Base-by-base conservation (phyloP, 139 green algal species). In the Volvox reticuliferus region DNA sequence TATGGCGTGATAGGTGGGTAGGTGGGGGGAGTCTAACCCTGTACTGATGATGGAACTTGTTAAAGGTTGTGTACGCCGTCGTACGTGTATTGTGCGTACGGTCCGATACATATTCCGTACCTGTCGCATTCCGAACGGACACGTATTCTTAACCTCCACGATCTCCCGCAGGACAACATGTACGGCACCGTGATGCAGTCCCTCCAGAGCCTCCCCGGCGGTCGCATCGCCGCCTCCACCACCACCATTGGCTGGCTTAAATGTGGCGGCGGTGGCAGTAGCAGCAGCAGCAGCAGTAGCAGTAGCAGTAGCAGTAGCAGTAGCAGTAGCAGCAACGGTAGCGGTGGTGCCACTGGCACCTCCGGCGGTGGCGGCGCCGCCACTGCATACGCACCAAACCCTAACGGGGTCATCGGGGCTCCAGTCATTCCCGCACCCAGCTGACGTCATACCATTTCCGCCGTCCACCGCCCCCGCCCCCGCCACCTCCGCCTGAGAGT, bases 131-230 rank as follows among this genome's bases (percentile, higher is more conserved):
- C 33, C 88, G 65, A 97, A 98, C 26, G 96, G 96, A 32, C 92
- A 97, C 2, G 92, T 91, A 86, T 96, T 98, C 91, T 98, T 98
- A 26, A 98, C 93, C 75, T 98, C 96, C 28, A 98, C 96, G 50
- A 95, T 93, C 92, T 97, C 94, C 24, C 93, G 83, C 55, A 94
- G 21, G 71, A 90, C 21, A 18, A 30, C 71, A 26, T 82, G 44
- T 26, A 62, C 28, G 21, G 21, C 30, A 22, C 79, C 79, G 1
- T 21, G 62, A 14, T 21, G 26, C 17, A 2, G 24, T 14, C 26
- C 79, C 9, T 61, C 44, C 26, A 17, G 32, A 44, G 30, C 62
- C 18, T 32, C 55, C 30, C 9, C 81, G 30, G 6, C 30, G 61
- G 20, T 32, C 19, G n/a, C 32, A 18, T 1, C 63, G 63, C 32